phyloP scores from a whole-genome alignment of 345 rosid species.

The Aurinia saxatilis region DNA sequence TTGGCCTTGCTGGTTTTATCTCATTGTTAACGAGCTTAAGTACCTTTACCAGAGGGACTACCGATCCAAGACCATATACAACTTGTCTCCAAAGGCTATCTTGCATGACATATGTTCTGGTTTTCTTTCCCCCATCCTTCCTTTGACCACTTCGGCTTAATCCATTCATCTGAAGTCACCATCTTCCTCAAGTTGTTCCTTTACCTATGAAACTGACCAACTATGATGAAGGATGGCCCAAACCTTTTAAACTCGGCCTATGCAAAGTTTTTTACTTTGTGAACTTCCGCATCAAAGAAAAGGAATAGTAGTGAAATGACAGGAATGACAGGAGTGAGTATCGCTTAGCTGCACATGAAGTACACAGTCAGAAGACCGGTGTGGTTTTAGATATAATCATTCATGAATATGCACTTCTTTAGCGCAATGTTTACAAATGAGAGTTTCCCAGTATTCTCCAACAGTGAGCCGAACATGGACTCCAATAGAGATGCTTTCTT shows the following conservation, averaged over 20 bases:
- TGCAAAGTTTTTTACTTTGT: not conserved
- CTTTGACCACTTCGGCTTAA: not conserved
- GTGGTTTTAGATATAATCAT: not conserved
- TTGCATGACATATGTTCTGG: not conserved
- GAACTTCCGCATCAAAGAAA: not conserved
- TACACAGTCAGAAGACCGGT: not conserved
- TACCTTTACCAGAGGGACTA: not conserved
- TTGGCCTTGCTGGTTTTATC: too few species aligned
- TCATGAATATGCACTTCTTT: not conserved
- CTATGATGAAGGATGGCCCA: not conserved
- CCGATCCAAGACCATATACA: not conserved
- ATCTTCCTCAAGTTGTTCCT: not conserved
- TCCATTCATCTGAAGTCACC: not conserved
- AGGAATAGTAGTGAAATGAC: too few species aligned
- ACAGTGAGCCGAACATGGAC: not conserved
- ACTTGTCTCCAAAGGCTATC: not conserved
- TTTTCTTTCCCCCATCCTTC: not conserved
- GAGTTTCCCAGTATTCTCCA: not conserved
- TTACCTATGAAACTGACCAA: not conserved
- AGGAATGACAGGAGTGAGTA: too few species aligned
- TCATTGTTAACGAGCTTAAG: not conserved
- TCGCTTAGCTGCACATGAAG: too few species aligned
- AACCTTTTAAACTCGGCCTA: not conserved
- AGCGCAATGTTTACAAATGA: not conserved
- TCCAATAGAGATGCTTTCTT: not conserved